Evolutionary conservation across 192 early-diverging fungal genomes (phyloP).

Genomic region (Umbelopsis sp.): DNA sequence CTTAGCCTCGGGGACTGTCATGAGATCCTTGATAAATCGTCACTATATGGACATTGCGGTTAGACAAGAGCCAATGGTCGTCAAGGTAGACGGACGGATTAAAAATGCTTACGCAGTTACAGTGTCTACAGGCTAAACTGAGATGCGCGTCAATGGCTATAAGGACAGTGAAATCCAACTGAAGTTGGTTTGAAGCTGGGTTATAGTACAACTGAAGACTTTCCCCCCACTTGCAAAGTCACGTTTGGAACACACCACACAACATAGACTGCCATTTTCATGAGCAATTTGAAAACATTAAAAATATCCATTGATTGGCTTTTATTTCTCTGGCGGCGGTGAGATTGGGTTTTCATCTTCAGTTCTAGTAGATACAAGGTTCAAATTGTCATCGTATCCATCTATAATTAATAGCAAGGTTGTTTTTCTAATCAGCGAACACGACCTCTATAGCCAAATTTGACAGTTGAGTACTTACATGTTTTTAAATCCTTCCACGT

Average conservation of each 20-base stretch:
- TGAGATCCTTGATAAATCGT: constrained; percentile 11
- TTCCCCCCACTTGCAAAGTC: too few species aligned
- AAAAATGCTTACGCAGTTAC: constrained; percentile 7
- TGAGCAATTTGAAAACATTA: too few species aligned
- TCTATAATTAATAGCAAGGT: constrained; percentile 25
- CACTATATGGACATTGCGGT: neutral
- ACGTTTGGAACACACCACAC: neutral
- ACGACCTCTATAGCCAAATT: neutral
- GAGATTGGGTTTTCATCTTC: constrained; percentile 27
- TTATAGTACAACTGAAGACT: neutral
- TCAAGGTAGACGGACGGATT: neutral
- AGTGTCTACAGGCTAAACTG: constrained; percentile 19
- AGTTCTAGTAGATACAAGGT: constrained; percentile 46
- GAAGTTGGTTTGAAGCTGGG: neutral
- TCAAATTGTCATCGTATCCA: constrained; percentile 55
- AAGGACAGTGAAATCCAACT: constrained; percentile 1
- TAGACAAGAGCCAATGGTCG: neutral
- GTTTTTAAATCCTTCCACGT: constrained; percentile 77
- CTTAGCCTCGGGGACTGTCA: constrained; percentile 20
- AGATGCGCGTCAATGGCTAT: neutral
- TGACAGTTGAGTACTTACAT: constrained; percentile 27
- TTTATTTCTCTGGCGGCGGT: constrained; percentile 7
- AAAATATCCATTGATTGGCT: neutral
- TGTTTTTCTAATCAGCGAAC: neutral
- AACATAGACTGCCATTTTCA: too few species aligned